A percentile compares a stretch with the other conserved stretches of the same genome.
phyloP scores from a whole-genome alignment of 768 basidiomycete genomes.

The Kwoniella pini region DNA sequence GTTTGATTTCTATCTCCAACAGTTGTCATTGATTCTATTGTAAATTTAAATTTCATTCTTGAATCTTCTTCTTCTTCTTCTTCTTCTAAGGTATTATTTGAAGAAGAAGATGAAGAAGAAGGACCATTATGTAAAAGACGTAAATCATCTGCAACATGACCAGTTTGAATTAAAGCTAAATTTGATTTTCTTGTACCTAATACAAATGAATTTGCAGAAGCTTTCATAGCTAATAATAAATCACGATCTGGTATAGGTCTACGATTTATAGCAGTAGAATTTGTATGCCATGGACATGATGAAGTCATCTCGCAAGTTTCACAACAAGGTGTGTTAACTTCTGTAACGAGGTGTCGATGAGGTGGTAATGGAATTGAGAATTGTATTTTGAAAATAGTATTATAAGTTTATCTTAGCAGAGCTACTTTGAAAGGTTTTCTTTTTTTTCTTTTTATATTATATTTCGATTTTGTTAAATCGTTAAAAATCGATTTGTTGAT shows the following conservation, averaged over 20 bases:
- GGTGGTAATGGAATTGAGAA: constrained; percentile 9
- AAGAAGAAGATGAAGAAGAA: not conserved
- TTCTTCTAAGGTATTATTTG: not conserved
- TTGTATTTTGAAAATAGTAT: not conserved
- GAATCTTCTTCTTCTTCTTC: constrained; percentile 9
- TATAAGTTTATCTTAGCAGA: not conserved
- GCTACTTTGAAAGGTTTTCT: not conserved
- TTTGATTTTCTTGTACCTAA: constrained; percentile 85
- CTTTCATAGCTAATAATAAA: constrained; percentile 18
- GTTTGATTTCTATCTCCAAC: constrained; percentile 87
- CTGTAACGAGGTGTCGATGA: constrained; percentile 2
- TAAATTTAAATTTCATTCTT: constrained; percentile 55
- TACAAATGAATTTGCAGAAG: constrained; percentile 18
- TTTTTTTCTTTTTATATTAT: too few species aligned
- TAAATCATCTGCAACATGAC: constrained; percentile 70
- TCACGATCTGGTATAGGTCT: constrained; percentile 17
- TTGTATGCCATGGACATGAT: constrained; percentile 20
- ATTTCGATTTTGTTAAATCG: too few species aligned
- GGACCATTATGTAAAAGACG: constrained; percentile 60
- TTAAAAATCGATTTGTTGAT: too few species aligned
- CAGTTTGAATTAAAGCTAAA: constrained; percentile 86
- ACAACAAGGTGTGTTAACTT: constrained; percentile 5
- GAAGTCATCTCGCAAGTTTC: constrained; percentile 20
- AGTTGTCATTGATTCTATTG: constrained; percentile 67
- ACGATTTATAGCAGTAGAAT: constrained; percentile 15